These are phyloP conservation scores for Austroboletus eburneus DNA, from an alignment of 768 basidiomycete genomes.

Conservation along the genomic window DNA sequence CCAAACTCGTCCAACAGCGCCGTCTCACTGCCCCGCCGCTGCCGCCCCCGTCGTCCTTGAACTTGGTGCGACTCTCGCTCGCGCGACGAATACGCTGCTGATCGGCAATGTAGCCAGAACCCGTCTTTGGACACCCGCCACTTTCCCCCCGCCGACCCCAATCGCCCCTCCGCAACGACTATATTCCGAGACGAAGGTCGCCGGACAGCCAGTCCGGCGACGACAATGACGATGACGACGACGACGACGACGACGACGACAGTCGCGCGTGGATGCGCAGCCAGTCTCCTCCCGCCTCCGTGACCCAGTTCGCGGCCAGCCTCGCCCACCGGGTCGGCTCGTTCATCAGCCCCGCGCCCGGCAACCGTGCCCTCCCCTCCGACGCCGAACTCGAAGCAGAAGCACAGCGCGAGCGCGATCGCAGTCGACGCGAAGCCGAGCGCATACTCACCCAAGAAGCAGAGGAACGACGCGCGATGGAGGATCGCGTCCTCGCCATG, in stretches of 20 bases:
- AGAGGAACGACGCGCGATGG: conserved; percentile 59
- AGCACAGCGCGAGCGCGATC: conserved; percentile 71
- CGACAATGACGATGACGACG: conserved; percentile 39
- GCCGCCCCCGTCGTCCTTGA: conserved; percentile 38
- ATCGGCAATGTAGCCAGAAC: conserved; percentile 37
- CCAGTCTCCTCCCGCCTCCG: conserved; percentile 59
- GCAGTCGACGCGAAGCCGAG: conserved; percentile 73
- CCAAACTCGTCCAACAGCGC: conserved; percentile 27
- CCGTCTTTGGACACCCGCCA: conserved; percentile 37
- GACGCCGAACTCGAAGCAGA: conserved; percentile 83
- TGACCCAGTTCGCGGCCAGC: conserved; percentile 68
- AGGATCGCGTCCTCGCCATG: conserved; percentile 77
- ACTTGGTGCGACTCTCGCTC: conserved; percentile 31
- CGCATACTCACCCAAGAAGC: conserved; percentile 69
- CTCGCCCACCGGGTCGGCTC: conserved; percentile 73
- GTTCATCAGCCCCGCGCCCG: conserved; percentile 52
- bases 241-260: conserved; percentile 30
- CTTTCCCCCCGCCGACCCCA: conserved; percentile 46
- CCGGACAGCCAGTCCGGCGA: conserved; percentile 45
- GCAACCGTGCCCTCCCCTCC: conserved; percentile 46
- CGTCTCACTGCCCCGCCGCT: conserved; percentile 36
- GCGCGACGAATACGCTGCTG: conserved; percentile 7
- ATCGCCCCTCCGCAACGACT: conserved; percentile 69
- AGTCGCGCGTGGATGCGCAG: conserved; percentile 30
- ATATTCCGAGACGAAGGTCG: conserved; percentile 45